Evolutionary conservation across 2,329 filamentous ascomycete genomes (phyloP).

Genomic region (Pyricularia sp.): DNA sequence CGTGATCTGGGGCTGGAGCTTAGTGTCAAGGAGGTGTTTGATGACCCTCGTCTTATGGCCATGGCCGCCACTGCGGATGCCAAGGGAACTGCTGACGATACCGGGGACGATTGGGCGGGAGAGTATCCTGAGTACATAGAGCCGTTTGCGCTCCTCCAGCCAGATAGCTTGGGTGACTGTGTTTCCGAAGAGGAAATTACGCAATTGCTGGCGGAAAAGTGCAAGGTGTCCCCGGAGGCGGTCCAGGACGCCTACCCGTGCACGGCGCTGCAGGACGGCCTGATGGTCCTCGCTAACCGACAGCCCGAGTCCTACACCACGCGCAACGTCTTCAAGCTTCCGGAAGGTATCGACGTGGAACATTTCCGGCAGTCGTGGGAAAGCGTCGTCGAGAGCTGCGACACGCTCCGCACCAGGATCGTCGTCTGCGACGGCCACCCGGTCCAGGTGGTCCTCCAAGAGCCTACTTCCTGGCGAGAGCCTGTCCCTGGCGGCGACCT

Average conservation of each 20-base stretch:
- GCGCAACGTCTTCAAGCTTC: conserved; percentile 9
- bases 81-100: background rate
- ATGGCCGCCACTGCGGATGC: background rate
- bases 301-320: conserved; percentile 9
- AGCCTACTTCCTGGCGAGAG: background rate
- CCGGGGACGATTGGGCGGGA: background rate
- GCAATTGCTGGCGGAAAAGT: background rate
- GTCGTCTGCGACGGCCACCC: conserved; percentile 2
- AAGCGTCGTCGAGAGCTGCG: conserved; percentile 8
- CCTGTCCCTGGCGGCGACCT: background rate
- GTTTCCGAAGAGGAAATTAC: background rate
- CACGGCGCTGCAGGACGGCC: conserved; percentile 15
- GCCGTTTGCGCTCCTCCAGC: background rate
- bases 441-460: conserved; percentile 2
- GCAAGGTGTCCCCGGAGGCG: background rate
- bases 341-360: conserved; percentile 5
- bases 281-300: conserved; percentile 9
- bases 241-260: conserved; percentile 14
- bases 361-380: conserved; percentile 6
- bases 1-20: conserved; percentile 18
- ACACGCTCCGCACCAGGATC: conserved; percentile 13
- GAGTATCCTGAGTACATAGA: background rate
- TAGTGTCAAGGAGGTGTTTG: background rate
- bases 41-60: background rate
- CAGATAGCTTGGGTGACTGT: background rate